Conservation (phyloP, 768 basidiomycete genomes). For the Termitomyces sp. region DNA sequence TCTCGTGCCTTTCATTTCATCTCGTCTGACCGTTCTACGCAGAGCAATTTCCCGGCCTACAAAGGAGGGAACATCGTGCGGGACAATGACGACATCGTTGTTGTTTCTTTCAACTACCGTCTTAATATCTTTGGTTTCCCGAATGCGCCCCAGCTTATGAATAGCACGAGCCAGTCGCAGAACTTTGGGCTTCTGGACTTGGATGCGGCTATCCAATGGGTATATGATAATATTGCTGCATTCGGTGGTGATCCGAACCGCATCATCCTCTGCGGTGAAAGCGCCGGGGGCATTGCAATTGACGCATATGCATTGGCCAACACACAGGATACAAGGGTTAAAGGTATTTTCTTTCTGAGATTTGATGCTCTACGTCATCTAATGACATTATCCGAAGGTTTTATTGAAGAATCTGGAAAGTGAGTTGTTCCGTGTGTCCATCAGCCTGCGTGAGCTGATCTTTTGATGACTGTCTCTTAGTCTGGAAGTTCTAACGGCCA, state of each 20-base stretch:
- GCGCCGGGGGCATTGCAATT: slow-evolving; percentile 27
- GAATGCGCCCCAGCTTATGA: slow-evolving; percentile 29
- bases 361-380: not conserved
- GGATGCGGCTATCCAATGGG: slow-evolving; percentile 38
- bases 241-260: slow-evolving; percentile 37
- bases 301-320: slow-evolving; percentile 30
- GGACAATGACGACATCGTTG: slow-evolving; percentile 27
- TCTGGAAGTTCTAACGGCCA: not conserved
- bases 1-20: not conserved
- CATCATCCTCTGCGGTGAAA: slow-evolving; percentile 30
- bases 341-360: not conserved
- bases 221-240: slow-evolving; percentile 37
- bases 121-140: slow-evolving; percentile 35
- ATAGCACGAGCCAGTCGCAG: slow-evolving; percentile 6
- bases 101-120: slow-evolving; percentile 33
- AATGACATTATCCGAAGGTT: slow-evolving; percentile 11
- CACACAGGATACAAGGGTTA: slow-evolving; percentile 23
- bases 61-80: slow-evolving; percentile 26
- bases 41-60: slow-evolving; percentile 26
- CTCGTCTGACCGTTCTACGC: not conserved
- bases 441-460: not conserved
- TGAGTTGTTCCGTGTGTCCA: slow-evolving; percentile 1
- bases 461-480: not conserved
- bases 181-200: too few species aligned
- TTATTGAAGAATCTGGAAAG: slow-evolving; percentile 33